Evolutionary conservation across 2,329 filamentous ascomycete species (phyloP).

Genomic region (Ophiostoma sp.): DNA sequence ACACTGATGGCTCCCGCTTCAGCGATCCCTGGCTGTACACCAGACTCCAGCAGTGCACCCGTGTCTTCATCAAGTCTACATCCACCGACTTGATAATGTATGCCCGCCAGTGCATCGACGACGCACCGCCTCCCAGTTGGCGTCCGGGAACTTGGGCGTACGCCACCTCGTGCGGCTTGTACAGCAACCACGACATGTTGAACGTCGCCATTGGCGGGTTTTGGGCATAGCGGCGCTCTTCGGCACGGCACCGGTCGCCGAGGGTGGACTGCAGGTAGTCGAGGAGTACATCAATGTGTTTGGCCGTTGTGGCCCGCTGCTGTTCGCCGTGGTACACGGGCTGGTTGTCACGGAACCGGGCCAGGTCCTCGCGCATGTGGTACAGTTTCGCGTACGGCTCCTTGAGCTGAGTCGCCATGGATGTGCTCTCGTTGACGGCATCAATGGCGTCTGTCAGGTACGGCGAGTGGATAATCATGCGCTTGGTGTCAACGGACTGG

Average conservation of each 20-base stretch:
- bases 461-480: slow-evolving; percentile 47
- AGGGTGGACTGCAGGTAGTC: slow-evolving; percentile 44
- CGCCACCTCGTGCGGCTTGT: slow-evolving; percentile 48
- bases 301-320: slow-evolving; percentile 43
- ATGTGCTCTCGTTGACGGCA: slow-evolving; percentile 43
- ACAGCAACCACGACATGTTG: slow-evolving; percentile 48
- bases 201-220: slow-evolving; percentile 46
- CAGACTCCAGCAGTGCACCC: slow-evolving; percentile 43
- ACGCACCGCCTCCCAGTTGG: not conserved
- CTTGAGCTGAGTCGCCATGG: slow-evolving; percentile 42
- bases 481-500: slow-evolving; percentile 34
- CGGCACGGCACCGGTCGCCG: slow-evolving; percentile 42
- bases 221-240: slow-evolving; percentile 44
- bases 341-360: slow-evolving; percentile 45
- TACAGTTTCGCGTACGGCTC: slow-evolving; percentile 51
- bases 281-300: slow-evolving; percentile 50
- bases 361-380: slow-evolving; percentile 48
- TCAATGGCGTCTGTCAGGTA: slow-evolving; percentile 50
- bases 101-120: slow-evolving; percentile 42
- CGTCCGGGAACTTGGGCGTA: slow-evolving; percentile 40
- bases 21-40: slow-evolving; percentile 40
- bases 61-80: not conserved
- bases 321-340: slow-evolving; percentile 44
- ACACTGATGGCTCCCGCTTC: slow-evolving; percentile 42
- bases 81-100: slow-evolving; percentile 44